A percentile compares a stretch with the other conserved stretches of the same genome.
Evolutionary conservation across 192 early-diverging fungal species (phyloP).

Genomic region (Piromyces finnis): DNA sequence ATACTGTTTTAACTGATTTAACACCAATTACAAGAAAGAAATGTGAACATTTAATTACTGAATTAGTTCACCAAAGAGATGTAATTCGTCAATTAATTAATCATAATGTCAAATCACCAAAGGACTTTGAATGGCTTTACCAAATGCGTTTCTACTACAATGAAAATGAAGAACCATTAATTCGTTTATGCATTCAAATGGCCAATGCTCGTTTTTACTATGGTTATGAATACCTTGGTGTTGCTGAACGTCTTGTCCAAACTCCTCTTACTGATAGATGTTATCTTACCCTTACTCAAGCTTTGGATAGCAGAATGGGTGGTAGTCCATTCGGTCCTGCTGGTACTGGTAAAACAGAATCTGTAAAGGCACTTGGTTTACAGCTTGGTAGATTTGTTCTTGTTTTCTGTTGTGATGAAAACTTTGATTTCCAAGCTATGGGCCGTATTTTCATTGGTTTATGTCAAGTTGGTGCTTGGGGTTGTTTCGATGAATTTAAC

Average conservation of each 20-base stretch:
- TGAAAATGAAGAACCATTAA: slow-evolving; percentile 41
- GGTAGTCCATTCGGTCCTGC: slow-evolving; percentile 97
- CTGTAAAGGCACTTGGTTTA: slow-evolving; percentile 88
- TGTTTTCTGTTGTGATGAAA: slow-evolving; percentile 99
- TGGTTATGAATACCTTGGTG: slow-evolving; percentile 95
- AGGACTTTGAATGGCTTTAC: slow-evolving; percentile 89
- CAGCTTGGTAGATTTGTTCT: slow-evolving; percentile 92
- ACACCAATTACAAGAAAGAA: slow-evolving; percentile 68
- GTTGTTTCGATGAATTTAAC: slow-evolving; percentile 99
- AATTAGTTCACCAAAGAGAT: slow-evolving; percentile 97
- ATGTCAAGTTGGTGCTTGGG: slow-evolving; percentile 98
- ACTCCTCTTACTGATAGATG: slow-evolving; percentile 98
- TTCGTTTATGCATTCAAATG: slow-evolving; percentile 65
- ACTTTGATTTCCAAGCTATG: slow-evolving; percentile 99
- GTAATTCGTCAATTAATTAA: slow-evolving; percentile 51
- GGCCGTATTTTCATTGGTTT: slow-evolving; percentile 99
- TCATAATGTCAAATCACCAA: slow-evolving; percentile 20
- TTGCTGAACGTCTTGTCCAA: slow-evolving; percentile 92
- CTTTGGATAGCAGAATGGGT: slow-evolving; percentile 76
- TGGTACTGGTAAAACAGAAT: slow-evolving; percentile 98
- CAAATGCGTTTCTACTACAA: slow-evolving; percentile 90
- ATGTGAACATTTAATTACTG: slow-evolving; percentile 95
- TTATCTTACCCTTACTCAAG: slow-evolving; percentile 96
- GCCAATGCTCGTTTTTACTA: slow-evolving; percentile 87
- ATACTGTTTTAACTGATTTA: slow-evolving; percentile 80